A percentile compares a stretch with the other conserved stretches of the same genome.
Conservation (phyloP, 2,329 filamentous ascomycete species). For the Hypomyces rosellus region DNA sequence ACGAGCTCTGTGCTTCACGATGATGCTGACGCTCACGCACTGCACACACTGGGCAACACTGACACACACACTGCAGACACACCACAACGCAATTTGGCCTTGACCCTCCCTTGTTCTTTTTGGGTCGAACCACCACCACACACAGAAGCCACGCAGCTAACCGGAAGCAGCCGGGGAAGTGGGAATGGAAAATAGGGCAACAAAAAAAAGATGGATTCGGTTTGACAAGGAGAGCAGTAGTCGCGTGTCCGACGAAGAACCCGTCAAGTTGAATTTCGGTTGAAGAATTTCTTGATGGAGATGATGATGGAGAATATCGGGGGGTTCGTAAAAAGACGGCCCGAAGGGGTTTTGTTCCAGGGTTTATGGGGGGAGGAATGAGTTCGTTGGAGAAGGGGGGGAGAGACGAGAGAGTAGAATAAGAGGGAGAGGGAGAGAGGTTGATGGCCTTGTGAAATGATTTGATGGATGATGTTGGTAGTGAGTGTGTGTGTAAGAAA, state of each 20-base stretch:
- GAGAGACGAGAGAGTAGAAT: too few species aligned
- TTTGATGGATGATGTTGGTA: not conserved
- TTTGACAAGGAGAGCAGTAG: not conserved
- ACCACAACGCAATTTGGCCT: not conserved
- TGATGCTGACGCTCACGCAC: not conserved
- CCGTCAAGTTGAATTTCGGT: not conserved
- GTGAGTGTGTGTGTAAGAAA: conserved; percentile 4
- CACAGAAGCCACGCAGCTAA: too few species aligned
- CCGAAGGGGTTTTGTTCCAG: too few species aligned
- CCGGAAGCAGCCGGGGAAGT: not conserved
- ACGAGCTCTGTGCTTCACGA: not conserved
- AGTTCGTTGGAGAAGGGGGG: too few species aligned
- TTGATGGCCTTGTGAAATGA: too few species aligned
- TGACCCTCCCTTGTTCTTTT: too few species aligned
- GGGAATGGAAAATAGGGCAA: not conserved
- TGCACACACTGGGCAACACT: not conserved
- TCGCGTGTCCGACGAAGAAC: not conserved
- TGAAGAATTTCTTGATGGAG: too few species aligned
- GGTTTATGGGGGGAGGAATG: too few species aligned
- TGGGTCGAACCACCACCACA: too few species aligned
- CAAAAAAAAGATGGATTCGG: not conserved
- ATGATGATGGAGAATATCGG: too few species aligned
- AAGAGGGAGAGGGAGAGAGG: too few species aligned
- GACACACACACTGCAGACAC: not conserved
- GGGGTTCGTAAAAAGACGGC: too few species aligned